These are phyloP conservation scores for Calonectria crousiana DNA, from an alignment of 2,329 filamentous ascomycete species.

Conservation along the genomic window DNA sequence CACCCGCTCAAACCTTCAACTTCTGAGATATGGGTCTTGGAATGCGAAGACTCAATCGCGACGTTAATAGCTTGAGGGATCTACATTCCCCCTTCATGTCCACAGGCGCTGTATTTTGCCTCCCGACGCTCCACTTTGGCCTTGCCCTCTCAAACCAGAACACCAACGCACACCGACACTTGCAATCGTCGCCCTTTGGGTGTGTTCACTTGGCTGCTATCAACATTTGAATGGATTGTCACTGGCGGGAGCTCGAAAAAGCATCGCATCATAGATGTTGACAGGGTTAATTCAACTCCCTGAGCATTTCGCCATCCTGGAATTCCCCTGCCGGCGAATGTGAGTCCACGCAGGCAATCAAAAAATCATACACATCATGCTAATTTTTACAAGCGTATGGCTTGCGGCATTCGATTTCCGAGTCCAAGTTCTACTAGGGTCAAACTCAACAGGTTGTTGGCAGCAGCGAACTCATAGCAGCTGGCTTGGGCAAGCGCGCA, in stretches of 20 bases:
- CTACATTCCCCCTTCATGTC: too few species aligned
- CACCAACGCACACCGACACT: not conserved
- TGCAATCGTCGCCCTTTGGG: not conserved
- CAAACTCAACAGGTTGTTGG: not conserved
- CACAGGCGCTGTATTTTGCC: not conserved
- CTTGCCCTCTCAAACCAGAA: not conserved
- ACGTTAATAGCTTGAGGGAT: too few species aligned
- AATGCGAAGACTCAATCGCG: not conserved
- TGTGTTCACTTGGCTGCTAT: not conserved
- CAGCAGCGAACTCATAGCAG: not conserved
- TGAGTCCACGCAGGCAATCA: too few species aligned
- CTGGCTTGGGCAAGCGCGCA: not conserved
- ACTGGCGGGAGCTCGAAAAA: not conserved
- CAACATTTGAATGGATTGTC: not conserved
- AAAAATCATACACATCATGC: too few species aligned
- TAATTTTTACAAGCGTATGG: too few species aligned
- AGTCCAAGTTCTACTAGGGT: not conserved
- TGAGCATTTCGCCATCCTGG: not conserved
- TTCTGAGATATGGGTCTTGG: not conserved
- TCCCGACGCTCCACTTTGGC: not conserved
- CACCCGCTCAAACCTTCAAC: too few species aligned
- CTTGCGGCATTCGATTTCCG: too few species aligned
- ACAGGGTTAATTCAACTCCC: not conserved
- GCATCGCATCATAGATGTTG: too few species aligned
- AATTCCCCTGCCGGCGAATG: too few species aligned